Conservation (phyloP, 2,329 filamentous ascomycete species). For the Botrytis byssoidea region DNA sequence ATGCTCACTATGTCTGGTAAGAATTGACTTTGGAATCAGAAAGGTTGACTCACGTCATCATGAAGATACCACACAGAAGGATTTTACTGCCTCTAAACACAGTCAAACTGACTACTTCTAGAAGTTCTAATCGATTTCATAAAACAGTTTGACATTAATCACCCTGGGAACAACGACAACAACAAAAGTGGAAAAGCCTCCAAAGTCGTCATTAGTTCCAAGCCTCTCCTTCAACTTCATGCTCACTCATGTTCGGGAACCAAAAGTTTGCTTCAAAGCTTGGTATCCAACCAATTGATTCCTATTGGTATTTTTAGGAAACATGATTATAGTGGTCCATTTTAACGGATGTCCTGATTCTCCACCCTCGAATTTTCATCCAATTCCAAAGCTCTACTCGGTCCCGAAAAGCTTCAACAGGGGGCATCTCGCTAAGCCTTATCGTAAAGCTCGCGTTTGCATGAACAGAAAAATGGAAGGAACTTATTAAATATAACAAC, state of each 20-base stretch:
- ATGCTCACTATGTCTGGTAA: not conserved
- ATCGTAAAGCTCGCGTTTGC: not conserved
- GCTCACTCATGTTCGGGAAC: not conserved
- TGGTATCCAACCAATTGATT: not conserved
- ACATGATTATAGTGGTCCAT: not conserved
- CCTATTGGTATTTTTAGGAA: not conserved
- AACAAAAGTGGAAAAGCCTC: not conserved
- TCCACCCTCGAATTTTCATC: not conserved
- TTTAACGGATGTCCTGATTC: not conserved
- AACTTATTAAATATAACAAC: not conserved
- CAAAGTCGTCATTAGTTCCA: not conserved
- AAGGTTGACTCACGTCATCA: not conserved
- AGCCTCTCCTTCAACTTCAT: not conserved
- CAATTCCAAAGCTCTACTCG: not conserved
- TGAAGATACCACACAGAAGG: not conserved
- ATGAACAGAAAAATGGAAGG: not conserved
- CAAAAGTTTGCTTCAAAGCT: not conserved
- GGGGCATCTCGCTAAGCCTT: not conserved
- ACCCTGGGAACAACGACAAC: not conserved
- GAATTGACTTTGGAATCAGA: not conserved
- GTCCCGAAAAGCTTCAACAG: not conserved
- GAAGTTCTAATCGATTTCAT: not conserved
- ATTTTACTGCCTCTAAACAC: not conserved
- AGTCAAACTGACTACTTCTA: not conserved
- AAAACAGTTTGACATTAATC: not conserved